A percentile compares a stretch with the other conserved stretches of the same genome.
Evolutionary conservation across 2,329 filamentous ascomycete genomes (phyloP).

Genomic region (Elsinoe australis): DNA sequence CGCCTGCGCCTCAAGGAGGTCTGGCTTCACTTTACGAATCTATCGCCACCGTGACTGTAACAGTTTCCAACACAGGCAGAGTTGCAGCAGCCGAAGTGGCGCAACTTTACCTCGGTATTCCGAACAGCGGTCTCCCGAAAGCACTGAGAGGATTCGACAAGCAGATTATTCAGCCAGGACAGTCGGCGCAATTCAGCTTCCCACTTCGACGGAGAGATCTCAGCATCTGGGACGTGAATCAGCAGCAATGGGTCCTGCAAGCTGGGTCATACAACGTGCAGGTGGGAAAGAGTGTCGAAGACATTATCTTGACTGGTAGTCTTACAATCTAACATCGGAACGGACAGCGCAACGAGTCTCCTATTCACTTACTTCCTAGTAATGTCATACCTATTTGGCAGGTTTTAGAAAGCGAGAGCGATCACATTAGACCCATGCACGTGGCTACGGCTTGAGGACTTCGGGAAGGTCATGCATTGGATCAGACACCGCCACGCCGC

Average conservation of each 20-base stretch:
- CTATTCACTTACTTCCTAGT: too few species aligned
- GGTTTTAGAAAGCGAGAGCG: too few species aligned
- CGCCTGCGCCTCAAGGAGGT: conserved; percentile 27
- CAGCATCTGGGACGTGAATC: conserved; percentile 43
- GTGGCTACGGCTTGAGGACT: too few species aligned
- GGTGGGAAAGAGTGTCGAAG: conserved; percentile 37
- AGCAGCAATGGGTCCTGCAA: conserved; percentile 47
- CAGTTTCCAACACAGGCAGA: conserved; percentile 45
- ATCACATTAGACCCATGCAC: too few species aligned
- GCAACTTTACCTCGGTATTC: conserved; percentile 38
- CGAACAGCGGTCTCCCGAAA: conserved; percentile 23
- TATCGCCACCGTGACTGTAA: conserved; percentile 43
- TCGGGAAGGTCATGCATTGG: not conserved
- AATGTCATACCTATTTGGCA: too few species aligned
- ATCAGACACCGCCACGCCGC: too few species aligned
- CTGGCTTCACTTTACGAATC: conserved; percentile 40
- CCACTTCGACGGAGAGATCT: conserved; percentile 38
- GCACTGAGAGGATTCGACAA: conserved; percentile 31
- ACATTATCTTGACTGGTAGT: conserved; percentile 26
- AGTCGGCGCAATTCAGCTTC: conserved; percentile 30
- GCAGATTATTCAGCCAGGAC: conserved; percentile 25
- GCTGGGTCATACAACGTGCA: conserved; percentile 38
- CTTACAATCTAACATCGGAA: not conserved
- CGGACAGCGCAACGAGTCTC: too few species aligned
- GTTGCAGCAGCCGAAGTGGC: conserved; percentile 46